A percentile compares a stretch with the other conserved stretches of the same genome.
These are phyloP conservation scores for Apiospora aurea DNA, from an alignment of 2,329 filamentous ascomycete species.

Conservation along the genomic window DNA sequence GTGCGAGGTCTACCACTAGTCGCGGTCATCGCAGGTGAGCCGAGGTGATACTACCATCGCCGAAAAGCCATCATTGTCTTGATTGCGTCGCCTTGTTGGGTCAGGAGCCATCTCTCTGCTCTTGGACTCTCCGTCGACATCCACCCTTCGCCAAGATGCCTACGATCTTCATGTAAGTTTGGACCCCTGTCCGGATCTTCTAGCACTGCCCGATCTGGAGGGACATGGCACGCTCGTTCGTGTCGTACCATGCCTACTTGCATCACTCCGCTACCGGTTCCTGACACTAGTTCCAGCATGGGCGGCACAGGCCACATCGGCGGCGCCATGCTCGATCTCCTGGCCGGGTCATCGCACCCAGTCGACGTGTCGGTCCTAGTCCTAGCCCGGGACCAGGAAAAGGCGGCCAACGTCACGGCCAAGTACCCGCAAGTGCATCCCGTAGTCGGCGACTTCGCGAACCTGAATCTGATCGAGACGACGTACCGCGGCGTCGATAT, in stretches of 20 bases:
- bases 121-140: no score
- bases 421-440: constrained; percentile 30
- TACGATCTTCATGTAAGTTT: constrained; percentile 13
- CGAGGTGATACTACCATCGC: no score
- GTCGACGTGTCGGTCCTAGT: constrained; percentile 24
- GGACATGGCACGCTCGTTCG: not conserved
- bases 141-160: constrained; percentile 6
- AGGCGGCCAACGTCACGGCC: constrained; percentile 26
- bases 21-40: not conserved
- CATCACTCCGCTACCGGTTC: not conserved
- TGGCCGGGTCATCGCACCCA: constrained; percentile 26
- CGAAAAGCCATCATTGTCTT: not conserved
- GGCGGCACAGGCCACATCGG: constrained; percentile 33
- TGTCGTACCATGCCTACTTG: no score
- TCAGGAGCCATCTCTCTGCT: not conserved
- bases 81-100: not conserved
- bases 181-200: not conserved
- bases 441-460: constrained; percentile 27
- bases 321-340: constrained; percentile 32
- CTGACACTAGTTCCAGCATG: constrained; percentile 28
- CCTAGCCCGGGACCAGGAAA: constrained; percentile 28
- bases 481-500: constrained; percentile 31
- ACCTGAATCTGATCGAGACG: constrained; percentile 24
- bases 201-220: no score
- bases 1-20: no score